Conservation (phyloP, 768 basidiomycete genomes). For the Suillus variegatus region DNA sequence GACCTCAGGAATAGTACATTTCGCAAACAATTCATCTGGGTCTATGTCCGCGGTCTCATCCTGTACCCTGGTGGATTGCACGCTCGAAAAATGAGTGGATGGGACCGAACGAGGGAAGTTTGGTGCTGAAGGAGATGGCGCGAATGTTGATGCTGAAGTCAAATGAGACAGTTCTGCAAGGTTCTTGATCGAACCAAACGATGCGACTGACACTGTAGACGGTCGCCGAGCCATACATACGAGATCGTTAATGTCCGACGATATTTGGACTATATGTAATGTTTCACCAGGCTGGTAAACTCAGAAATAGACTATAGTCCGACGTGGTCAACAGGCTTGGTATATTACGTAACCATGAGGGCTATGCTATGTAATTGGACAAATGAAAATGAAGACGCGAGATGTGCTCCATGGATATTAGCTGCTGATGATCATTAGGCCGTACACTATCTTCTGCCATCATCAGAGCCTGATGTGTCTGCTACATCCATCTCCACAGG, state of each 20-base stretch:
- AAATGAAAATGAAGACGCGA: conserved; percentile 3
- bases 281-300: conserved; percentile 1
- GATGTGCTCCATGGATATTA: not conserved
- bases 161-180: conserved; percentile 14
- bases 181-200: conserved; percentile 23
- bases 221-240: conserved; percentile 41
- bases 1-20: conserved; percentile 71
- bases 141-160: conserved; percentile 5
- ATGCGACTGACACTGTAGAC: conserved; percentile 34
- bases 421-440: conserved; percentile 11
- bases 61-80: conserved; percentile 17
- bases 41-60: conserved; percentile 38
- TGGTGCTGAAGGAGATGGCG: conserved; percentile 11
- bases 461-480: conserved; percentile 20
- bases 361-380: conserved; percentile 7
- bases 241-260: not conserved
- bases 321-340: conserved; percentile 2
- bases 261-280: not conserved
- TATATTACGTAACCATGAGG: conserved; percentile 25
- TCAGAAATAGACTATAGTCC: not conserved
- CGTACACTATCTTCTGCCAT: conserved; percentile 24
- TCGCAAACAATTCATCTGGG: conserved; percentile 76
- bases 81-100: conserved; percentile 12
- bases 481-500: conserved; percentile 21
- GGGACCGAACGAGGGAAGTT: conserved; percentile 14